These are phyloP conservation scores for Thermothielavioides terrestris DNA, from an alignment of 495 filamentous ascomycete species.

Conservation along the genomic window DNA sequence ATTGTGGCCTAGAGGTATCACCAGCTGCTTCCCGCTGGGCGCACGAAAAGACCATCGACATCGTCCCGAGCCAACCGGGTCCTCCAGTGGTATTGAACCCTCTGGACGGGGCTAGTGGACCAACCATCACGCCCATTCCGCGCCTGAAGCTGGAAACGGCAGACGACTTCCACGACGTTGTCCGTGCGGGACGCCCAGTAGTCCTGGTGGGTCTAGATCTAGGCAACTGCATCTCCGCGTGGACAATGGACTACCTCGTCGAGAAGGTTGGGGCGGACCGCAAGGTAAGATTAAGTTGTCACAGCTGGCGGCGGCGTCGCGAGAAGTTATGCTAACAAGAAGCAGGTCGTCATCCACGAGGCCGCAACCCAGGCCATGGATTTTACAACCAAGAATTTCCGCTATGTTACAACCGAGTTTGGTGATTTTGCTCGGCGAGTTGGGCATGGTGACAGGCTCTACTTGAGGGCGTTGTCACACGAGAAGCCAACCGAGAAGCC, in stretches of 20 bases:
- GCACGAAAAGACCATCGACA: slow-evolving; percentile 21
- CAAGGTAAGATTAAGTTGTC: slow-evolving; percentile 39
- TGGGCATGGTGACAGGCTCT: slow-evolving; percentile 51
- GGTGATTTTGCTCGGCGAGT: slow-evolving; percentile 58
- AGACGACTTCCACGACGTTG: slow-evolving; percentile 45
- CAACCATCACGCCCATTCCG: slow-evolving; percentile 31
- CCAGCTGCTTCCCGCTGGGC: slow-evolving; percentile 6
- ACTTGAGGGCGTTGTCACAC: slow-evolving; percentile 65
- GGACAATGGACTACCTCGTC: slow-evolving; percentile 63
- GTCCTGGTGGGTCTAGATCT: slow-evolving; percentile 58
- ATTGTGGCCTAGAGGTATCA: neutral
- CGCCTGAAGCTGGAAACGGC: slow-evolving; percentile 40
- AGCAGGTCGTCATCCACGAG: slow-evolving; percentile 62
- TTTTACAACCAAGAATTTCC: slow-evolving; percentile 76
- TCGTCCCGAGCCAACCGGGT: slow-evolving; percentile 13
- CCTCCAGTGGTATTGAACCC: neutral
- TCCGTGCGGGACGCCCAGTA: slow-evolving; percentile 52
- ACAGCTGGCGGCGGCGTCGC: neutral
- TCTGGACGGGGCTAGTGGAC: neutral
- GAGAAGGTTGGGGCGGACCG: slow-evolving; percentile 54
- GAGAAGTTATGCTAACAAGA: slow-evolving; percentile 10
- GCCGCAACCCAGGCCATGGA: slow-evolving; percentile 58
- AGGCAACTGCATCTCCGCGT: slow-evolving; percentile 56
- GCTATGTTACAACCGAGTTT: slow-evolving; percentile 61
- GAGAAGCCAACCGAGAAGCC: slow-evolving; percentile 59